Base-by-base conservation (phyloP, 2,329 filamentous ascomycete species). In the Talaromyces amestolkiae region DNA sequence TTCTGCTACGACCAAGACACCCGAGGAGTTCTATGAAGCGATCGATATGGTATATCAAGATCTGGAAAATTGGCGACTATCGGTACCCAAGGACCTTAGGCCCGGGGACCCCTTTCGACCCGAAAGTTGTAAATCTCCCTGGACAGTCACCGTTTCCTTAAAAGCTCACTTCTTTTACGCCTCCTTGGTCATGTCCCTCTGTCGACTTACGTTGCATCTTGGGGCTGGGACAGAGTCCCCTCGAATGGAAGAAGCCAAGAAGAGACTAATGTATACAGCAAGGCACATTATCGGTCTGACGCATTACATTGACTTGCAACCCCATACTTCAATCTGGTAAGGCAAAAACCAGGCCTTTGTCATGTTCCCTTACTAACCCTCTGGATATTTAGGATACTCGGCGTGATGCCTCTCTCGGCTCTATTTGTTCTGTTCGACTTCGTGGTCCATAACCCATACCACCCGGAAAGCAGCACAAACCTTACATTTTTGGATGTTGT, bases 391-490 rank as follows among this genome's bases (percentile, higher is more conserved):
- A 73, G 71, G 59, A 66, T 79, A 15, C 66, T 78, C 1, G 77
- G 72, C 1, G 73, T 75, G 13, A 72, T 80, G 2, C 79, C 79
- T 0, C 65, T 81, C 8, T 72, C 74, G 0, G 76, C 77, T 0
- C 68, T 80, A 0, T 79, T 81, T 33, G 75, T 80, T 9, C 68
- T 82, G 1, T 81, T 81, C 58, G 79, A 82, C 61, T 72, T 79
- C 13, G 74, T 81, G 1, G 69, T 80, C 5, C 77, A 79, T 65
- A 73, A 79, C 47, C 78, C 77, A 1, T 68, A 59, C 4, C 72
- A 78, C 37, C 69, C 71, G 0, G 77, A 80, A 39, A 79, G 74
- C 0, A 70, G 62, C 45, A 73, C 68, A 3, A 80, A 81, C 60
- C 71, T 82, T 1, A 72, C 76, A 2, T 70, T 80, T 0, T 71